Conservation (phyloP, 805 yeast species). For the Ogataea philodendri region DNA sequence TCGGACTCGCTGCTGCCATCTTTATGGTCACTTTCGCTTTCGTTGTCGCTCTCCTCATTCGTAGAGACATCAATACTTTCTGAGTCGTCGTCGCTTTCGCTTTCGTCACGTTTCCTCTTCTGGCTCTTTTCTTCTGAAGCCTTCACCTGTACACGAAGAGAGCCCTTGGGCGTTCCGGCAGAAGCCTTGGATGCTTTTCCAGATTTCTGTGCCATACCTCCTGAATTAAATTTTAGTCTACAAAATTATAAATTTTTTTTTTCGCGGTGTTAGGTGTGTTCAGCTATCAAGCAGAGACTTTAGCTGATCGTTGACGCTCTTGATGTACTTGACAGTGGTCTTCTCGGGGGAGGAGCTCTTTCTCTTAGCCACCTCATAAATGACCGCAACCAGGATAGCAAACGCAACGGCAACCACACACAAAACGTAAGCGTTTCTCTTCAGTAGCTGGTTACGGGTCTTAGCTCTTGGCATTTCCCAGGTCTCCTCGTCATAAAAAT, state of each 20-base stretch:
- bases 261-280: neutral
- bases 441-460: slow-evolving; percentile 2
- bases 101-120: slow-evolving; percentile 43
- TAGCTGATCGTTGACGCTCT: slow-evolving; percentile 3
- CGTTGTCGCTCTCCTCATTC: slow-evolving; percentile 1
- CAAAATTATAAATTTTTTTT: slow-evolving; percentile 1
- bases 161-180: slow-evolving; percentile 47
- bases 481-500: slow-evolving; percentile 1
- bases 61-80: neutral
- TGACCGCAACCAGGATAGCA: slow-evolving; percentile 5
- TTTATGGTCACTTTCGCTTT: neutral
- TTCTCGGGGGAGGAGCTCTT: slow-evolving; percentile 2
- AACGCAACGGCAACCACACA: slow-evolving; percentile 1
- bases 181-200: slow-evolving; percentile 49
- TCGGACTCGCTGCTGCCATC: slow-evolving; percentile 32
- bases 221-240: neutral
- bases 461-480: slow-evolving; percentile 8
- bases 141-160: neutral
- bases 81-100: slow-evolving; percentile 43
- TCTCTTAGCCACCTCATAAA: slow-evolving; percentile 3
- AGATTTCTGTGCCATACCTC: neutral
- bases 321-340: slow-evolving; percentile 3
- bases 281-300: slow-evolving; percentile 4
- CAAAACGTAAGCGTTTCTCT: slow-evolving; percentile 3
- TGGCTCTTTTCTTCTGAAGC: neutral